Conservation (phyloP, 2,329 filamentous ascomycete species). For the Lecanosticta acicola region DNA sequence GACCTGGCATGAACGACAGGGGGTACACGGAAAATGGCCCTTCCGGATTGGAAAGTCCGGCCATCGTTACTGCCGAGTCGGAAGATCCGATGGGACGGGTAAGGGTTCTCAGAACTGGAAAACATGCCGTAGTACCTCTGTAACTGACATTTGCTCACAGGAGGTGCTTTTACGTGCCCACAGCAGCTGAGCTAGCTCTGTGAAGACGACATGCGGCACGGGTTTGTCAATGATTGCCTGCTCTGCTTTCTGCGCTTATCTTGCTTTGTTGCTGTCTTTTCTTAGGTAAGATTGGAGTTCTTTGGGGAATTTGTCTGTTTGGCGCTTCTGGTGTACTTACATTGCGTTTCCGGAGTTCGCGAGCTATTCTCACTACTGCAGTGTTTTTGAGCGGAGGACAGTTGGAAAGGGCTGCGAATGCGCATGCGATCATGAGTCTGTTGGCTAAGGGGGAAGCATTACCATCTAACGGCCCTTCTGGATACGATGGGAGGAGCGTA, state of each 20-base stretch:
- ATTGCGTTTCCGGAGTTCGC: background rate
- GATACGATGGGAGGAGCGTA: background rate
- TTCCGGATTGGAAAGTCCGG: conserved; percentile 57
- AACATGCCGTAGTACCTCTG: background rate
- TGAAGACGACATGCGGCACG: background rate
- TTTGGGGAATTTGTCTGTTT: conserved; percentile 1
- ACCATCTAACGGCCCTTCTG: background rate
- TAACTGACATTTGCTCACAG: conserved; percentile 3
- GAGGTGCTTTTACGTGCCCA: conserved; percentile 27
- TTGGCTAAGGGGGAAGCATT: background rate
- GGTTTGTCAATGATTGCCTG: background rate
- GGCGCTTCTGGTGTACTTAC: conserved; percentile 7
- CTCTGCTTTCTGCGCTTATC: background rate
- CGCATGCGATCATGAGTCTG: too few relatives aligned
- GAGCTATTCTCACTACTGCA: background rate
- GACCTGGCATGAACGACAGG: conserved; percentile 56
- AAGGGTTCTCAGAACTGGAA: conserved; percentile 27
- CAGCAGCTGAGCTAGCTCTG: conserved; percentile 20
- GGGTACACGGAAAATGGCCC: conserved; percentile 65
- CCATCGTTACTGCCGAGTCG: conserved; percentile 54
- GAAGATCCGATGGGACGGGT: conserved; percentile 56
- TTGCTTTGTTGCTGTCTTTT: background rate
- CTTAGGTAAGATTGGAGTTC: conserved; percentile 7
- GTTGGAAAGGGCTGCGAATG: too few relatives aligned
- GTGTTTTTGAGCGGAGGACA: background rate